A percentile compares a stretch with the other conserved stretches of the same genome.
These are phyloP conservation scores for Cyclanthera cordifolia DNA, from an alignment of 306 rosid species.

Conservation along the genomic window DNA sequence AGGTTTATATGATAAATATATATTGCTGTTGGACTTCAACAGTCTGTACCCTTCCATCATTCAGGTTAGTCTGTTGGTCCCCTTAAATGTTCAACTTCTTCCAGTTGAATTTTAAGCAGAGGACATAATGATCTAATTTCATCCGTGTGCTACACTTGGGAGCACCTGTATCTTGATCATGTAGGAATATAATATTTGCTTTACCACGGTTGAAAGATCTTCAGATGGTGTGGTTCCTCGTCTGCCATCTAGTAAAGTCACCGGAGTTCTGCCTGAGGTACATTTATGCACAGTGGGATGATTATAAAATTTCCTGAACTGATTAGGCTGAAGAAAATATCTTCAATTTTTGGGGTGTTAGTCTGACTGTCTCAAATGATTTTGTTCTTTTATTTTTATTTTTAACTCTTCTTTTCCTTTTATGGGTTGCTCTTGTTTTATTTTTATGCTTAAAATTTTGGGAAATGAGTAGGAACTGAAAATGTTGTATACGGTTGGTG, in stretches of 20 bases:
- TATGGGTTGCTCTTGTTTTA: not conserved
- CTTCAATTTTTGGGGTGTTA: slow-evolving; percentile 4
- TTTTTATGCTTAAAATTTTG: not conserved
- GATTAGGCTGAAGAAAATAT: not conserved
- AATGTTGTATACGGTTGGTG: not conserved
- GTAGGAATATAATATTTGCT: slow-evolving; percentile 95
- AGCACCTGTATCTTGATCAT: slow-evolving; percentile 8
- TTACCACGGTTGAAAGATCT: slow-evolving; percentile 84
- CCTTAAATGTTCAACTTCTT: slow-evolving; percentile 8
- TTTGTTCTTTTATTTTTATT: not conserved
- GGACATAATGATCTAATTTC: not conserved
- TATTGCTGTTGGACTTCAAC: slow-evolving; percentile 87
- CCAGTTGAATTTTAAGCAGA: not conserved
- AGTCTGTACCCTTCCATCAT: slow-evolving; percentile 97
- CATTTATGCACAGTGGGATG: not conserved
- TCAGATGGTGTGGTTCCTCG: slow-evolving; percentile 50
- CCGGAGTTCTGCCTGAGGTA: slow-evolving; percentile 97
- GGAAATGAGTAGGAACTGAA: not conserved
- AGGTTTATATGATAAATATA: slow-evolving; percentile 90
- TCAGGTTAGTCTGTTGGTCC: slow-evolving; percentile 43
- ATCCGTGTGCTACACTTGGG: not conserved
- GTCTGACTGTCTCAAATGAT: not conserved
- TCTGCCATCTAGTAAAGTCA: slow-evolving; percentile 52
- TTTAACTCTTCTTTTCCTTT: not conserved
- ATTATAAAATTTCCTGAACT: not conserved